Percentiles rank a stretch among this genome's conserved stretches.
These are phyloP conservation scores for Phytophthora tentaculata DNA, from an alignment of 352 stramenopile genomes.

Conservation along the genomic window DNA sequence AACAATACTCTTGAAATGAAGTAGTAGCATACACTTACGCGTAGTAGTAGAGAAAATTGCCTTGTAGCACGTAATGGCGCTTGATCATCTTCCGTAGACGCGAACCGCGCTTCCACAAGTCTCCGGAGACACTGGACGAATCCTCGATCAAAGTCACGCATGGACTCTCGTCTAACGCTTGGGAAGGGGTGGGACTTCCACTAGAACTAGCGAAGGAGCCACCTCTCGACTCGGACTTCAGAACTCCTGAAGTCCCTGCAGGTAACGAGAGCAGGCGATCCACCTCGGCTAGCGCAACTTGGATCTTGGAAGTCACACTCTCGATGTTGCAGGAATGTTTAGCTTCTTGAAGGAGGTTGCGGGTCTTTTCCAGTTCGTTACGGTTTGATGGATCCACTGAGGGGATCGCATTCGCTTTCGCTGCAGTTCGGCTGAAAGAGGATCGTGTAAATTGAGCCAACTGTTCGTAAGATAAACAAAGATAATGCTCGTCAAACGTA, in stretches of 20 bases:
- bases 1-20: not conserved
- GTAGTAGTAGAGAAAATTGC: slow-evolving; percentile 92
- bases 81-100: slow-evolving; percentile 89
- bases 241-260: not conserved
- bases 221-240: slow-evolving; percentile 9
- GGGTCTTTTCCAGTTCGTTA: slow-evolving; percentile 65
- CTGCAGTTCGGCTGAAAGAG: slow-evolving; percentile 36
- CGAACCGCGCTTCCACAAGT: slow-evolving; percentile 81
- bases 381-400: slow-evolving; percentile 34
- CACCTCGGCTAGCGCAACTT: slow-evolving; percentile 50
- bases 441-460: slow-evolving; percentile 13
- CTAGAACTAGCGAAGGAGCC: slow-evolving; percentile 28
- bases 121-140: slow-evolving; percentile 50
- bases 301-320: slow-evolving; percentile 52
- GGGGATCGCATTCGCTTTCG: slow-evolving; percentile 31
- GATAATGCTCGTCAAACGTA: slow-evolving; percentile 20
- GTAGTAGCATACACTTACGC: slow-evolving; percentile 47
- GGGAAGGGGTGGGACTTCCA: slow-evolving; percentile 28
- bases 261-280: slow-evolving; percentile 40
- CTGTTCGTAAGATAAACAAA: not conserved
- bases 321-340: slow-evolving; percentile 51
- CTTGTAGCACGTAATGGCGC: slow-evolving; percentile 85
- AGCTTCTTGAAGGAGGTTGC: slow-evolving; percentile 55
- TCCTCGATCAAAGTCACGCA: slow-evolving; percentile 42
- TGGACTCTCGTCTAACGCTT: slow-evolving; percentile 33